phyloP scores from a whole-genome alignment of 1,284 basidiomycete genomes.

The Boletus semigastroideus region DNA sequence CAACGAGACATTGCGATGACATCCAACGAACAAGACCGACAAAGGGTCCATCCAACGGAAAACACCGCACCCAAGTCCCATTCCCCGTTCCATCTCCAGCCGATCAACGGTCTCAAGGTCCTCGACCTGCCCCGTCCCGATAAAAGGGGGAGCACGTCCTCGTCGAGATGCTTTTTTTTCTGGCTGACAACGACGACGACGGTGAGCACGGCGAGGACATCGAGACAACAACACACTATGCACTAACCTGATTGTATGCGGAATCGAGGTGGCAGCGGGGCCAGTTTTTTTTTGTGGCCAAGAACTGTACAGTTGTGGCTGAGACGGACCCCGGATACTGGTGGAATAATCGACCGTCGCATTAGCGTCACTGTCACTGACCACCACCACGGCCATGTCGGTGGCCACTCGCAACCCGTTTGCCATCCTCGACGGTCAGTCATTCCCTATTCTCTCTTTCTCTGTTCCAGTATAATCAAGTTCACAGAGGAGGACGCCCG shows the following conservation, averaged over 20 bases:
- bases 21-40: conserved; percentile 59
- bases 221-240: conserved; percentile 16
- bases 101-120: conserved; percentile 83
- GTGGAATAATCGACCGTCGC: not conserved
- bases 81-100: conserved; percentile 68
- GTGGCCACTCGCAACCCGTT: conserved; percentile 84
- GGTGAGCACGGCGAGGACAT: conserved; percentile 1
- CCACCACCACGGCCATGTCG: conserved; percentile 58
- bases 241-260: conserved; percentile 53
- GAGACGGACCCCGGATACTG: conserved; percentile 39
- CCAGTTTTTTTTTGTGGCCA: conserved; percentile 19
- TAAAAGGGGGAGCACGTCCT: conserved; percentile 65
- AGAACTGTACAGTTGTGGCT: conserved; percentile 59
- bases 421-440: conserved; percentile 72
- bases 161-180: conserved; percentile 87
- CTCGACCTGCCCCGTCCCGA: conserved; percentile 70
- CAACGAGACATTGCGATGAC: conserved; percentile 85
- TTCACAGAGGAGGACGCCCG: conserved; percentile 44
- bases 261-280: conserved; percentile 33
- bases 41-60: conserved; percentile 59
- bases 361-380: conserved; percentile 22
- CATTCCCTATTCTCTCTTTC: conserved; percentile 1
- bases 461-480: not conserved
- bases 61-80: conserved; percentile 85
- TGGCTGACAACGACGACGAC: conserved; percentile 39